Evolutionary conservation across 1,139 yeast species (phyloP), one percentile per base, ranked within the genome.

Genomic region (Geotrichum citri-aurantii): DNA sequence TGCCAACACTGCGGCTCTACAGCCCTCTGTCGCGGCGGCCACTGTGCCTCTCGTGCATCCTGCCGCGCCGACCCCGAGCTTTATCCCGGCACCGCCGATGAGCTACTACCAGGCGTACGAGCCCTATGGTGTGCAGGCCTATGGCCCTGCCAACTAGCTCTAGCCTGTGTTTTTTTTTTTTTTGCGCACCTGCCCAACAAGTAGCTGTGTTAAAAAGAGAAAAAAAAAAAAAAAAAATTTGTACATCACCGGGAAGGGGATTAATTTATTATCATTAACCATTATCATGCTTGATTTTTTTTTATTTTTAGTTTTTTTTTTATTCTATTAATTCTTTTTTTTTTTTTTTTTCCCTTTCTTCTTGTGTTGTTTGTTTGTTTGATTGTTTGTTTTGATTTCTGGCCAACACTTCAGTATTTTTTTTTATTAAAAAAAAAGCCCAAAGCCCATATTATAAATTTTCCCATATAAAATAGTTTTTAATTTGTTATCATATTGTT

Each of bases 1-100:
- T 72, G 80, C 73, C 61, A 79, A 65, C 1, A 80, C 44, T 3
- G 44, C 44, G 44, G 44, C 19, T 37, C 19, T 17, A n/a, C 44
- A n/a, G 44, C 19, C 49, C 23, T 48, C 56, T 48, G 48, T 53
- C 48, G 24, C 48, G 19, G 48, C 40, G 40, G 56, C 48, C 48
- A 48, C 44, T 48, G 37, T 51, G 48, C 56, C 56, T 37, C 48
- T 33, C 40, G 14, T 37, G 51, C 44, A 42, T 17, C 40, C 56
- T 27, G 40, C 42, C 29, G 40, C 55, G 29, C 26, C 42, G 29
- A 26, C 55, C n/a, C 26, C 42, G 44, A 26, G n/a, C 2, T 8
- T 19, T 14, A 19, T 19, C 27, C 42, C 12, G n/a, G 23, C 46
- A 21, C 46, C 51, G n/a, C 23, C 51, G 17, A 24, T 48, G 48